A percentile compares a stretch with the other conserved stretches of the same genome.
These are phyloP conservation scores for Binderoboletus segoi DNA, from an alignment of 1,284 basidiomycete genomes.

Conservation along the genomic window DNA sequence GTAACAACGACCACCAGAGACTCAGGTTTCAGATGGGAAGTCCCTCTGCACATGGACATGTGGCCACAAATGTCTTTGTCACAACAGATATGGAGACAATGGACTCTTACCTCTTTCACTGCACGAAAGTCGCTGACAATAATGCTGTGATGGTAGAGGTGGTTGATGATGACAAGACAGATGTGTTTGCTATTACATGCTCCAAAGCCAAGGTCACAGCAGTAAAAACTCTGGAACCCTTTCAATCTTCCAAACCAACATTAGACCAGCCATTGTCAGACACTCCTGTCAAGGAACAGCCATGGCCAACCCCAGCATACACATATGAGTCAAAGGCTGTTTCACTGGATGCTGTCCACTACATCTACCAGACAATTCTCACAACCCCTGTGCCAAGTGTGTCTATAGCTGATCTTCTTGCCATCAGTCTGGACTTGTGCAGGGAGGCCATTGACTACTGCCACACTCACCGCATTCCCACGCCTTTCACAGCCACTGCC, in stretches of 20 bases:
- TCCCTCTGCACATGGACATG: background rate
- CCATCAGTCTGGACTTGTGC: conserved; percentile 17
- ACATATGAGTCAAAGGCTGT: conserved; percentile 11
- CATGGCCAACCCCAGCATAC: conserved; percentile 1
- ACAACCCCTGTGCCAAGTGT: conserved; percentile 7
- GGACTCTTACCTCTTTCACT: background rate
- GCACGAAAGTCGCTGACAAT: too few relatives aligned
- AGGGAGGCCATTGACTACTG: conserved; percentile 14
- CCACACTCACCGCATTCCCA: conserved; percentile 1
- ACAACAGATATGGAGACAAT: too few relatives aligned
- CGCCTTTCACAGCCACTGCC: too few relatives aligned
- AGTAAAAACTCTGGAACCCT: too few relatives aligned
- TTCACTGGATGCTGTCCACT: background rate
- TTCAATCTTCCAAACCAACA: too few relatives aligned
- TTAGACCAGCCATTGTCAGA: too few relatives aligned
- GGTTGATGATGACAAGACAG: background rate
- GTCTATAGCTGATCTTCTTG: conserved; percentile 12
- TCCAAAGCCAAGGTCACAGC: background rate
- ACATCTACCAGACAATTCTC: conserved; percentile 3
- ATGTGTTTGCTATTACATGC: background rate
- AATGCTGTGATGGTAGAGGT: background rate
- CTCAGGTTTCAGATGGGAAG: too few relatives aligned
- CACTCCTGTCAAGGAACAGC: too few relatives aligned
- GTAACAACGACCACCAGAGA: too few relatives aligned
- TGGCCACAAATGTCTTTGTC: background rate